These are phyloP conservation scores for Umbelopsis ramanniana DNA, from an alignment of 192 early-diverging fungal species.

Conservation along the genomic window DNA sequence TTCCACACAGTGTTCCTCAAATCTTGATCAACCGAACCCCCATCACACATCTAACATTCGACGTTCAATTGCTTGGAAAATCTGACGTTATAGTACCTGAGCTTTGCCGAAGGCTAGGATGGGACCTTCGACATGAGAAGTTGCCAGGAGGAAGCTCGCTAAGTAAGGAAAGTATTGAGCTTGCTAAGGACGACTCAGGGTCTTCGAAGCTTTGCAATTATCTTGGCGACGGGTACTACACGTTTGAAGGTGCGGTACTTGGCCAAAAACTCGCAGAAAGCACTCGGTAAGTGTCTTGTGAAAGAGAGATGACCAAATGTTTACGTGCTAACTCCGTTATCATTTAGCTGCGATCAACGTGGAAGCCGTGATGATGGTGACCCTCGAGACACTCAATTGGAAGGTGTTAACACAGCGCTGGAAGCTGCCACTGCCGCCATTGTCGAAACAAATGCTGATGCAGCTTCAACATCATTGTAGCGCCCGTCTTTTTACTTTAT, in stretches of 20 bases:
- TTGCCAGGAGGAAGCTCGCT: constrained; percentile 59
- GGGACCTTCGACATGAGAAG: constrained; percentile 74
- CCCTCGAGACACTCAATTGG: neutral
- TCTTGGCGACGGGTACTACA: constrained; percentile 40
- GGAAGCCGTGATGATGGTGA: constrained; percentile 6
- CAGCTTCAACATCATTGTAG: too few relatives aligned
- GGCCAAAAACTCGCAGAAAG: constrained; percentile 28
- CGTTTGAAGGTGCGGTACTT: constrained; percentile 55
- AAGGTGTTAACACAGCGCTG: constrained; percentile 9
- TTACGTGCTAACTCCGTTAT: too few relatives aligned
- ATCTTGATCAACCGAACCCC: constrained; percentile 92
- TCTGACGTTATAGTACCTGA: constrained; percentile 84
- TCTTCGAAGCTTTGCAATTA: constrained; percentile 23
- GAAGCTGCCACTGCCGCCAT: neutral
- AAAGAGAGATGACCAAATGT: neutral
- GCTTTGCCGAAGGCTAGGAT: constrained; percentile 70
- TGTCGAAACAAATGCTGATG: too few relatives aligned
- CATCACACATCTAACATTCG: constrained; percentile 87
- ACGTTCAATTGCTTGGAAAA: constrained; percentile 86
- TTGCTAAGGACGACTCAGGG: neutral
- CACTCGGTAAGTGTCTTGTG: constrained; percentile 11
- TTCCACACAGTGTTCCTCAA: constrained; percentile 84
- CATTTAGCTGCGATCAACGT: constrained; percentile 28
- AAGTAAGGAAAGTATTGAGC: constrained; percentile 38
- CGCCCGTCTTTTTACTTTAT: neutral